Evolutionary conservation across 345 rosid genomes (phyloP).

Genomic region (Corchorus olitorius): DNA sequence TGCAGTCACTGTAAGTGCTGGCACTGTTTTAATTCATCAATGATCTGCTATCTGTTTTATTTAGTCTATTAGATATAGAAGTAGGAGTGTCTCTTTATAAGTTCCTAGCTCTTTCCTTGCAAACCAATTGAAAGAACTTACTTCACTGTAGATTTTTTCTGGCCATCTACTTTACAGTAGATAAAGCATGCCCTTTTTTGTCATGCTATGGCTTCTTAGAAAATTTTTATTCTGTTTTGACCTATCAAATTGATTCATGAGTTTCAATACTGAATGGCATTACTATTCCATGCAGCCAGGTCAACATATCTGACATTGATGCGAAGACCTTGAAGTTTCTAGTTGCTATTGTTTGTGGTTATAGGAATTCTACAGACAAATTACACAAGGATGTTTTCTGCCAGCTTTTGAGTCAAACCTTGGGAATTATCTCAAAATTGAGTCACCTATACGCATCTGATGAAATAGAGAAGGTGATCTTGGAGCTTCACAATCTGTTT

Average conservation of each 20-base stretch:
- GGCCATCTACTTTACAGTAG: too few species aligned
- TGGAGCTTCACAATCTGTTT: constrained; percentile 70
- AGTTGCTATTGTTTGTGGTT: constrained; percentile 41
- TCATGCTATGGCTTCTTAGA: background rate
- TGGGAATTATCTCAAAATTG: constrained; percentile 54
- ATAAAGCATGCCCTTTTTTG: background rate
- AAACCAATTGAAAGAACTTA: background rate
- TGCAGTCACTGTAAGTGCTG: constrained; percentile 68
- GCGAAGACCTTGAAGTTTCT: constrained; percentile 67
- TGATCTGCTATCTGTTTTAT: background rate
- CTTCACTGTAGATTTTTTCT: background rate
- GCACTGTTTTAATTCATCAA: constrained; percentile 1
- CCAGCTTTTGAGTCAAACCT: constrained; percentile 55
- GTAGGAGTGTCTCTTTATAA: background rate
- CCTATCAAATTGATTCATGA: background rate
- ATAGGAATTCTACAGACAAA: constrained; percentile 39
- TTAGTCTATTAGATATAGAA: background rate
- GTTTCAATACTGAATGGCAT: constrained; percentile 19
- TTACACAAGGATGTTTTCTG: constrained; percentile 30
- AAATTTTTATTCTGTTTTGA: background rate
- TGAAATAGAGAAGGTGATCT: constrained; percentile 63
- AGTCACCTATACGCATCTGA: constrained; percentile 52
- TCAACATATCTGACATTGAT: constrained; percentile 49
- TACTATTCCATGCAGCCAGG: constrained; percentile 55
- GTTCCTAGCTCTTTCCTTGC: constrained; percentile 3